Percentiles rank a stretch among this genome's conserved stretches.
phyloP scores from a whole-genome alignment of 2,329 filamentous ascomycete species.

The Beauveria pseudobassiana region DNA sequence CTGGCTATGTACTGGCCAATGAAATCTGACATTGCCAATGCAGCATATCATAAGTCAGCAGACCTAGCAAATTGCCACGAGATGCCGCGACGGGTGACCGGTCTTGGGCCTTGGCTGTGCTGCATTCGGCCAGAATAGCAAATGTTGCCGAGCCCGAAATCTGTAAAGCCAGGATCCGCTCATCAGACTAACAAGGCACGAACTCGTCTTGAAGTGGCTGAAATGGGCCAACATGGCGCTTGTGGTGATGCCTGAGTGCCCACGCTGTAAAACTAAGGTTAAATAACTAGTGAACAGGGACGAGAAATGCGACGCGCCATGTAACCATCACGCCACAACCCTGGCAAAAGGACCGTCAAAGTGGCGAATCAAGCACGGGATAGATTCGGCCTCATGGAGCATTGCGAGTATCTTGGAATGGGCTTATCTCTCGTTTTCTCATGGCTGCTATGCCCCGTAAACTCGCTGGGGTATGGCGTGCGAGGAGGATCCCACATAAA shows the following conservation, averaged over 20 bases:
- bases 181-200: background rate
- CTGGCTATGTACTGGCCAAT: background rate
- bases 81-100: background rate
- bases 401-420: background rate
- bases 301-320: too few relatives aligned
- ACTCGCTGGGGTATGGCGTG: background rate
- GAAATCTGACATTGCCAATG: background rate
- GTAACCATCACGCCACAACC: background rate
- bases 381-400: background rate
- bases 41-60: background rate
- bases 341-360: background rate
- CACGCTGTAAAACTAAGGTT: too few relatives aligned
- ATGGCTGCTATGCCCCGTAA: background rate
- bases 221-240: background rate
- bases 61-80: background rate
- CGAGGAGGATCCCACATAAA: background rate
- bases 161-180: background rate
- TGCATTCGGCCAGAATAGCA: background rate
- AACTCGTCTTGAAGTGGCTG: background rate
- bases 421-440: background rate
- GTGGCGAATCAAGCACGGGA: background rate
- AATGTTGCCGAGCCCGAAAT: background rate
- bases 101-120: conserved; percentile 2
- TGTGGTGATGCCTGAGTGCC: too few relatives aligned
- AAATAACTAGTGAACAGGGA: too few relatives aligned